Base-by-base conservation (phyloP, 176 grass and related monocot species). In the Tuctoria greenei region DNA sequence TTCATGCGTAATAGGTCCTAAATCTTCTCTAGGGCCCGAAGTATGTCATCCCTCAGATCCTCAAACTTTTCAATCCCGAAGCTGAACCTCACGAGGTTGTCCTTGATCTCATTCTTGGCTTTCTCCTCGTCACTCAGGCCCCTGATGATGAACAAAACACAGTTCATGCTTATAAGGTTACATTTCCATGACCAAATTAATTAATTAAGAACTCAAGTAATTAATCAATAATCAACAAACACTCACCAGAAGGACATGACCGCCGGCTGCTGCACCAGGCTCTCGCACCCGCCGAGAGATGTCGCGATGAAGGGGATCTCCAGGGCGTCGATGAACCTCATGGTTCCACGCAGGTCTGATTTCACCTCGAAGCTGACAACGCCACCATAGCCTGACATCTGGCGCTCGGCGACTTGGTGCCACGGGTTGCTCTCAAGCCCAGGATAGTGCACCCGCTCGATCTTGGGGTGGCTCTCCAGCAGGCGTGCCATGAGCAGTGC, bases 21-120 rank as follows among this genome's bases (percentile, higher is more conserved):
- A 21, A 88, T 78, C 25, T 74, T 87, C 5, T 85, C 78, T 1
- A 86, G 66, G 27, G 90, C 90, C 15, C 80, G 90, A 21, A 88
- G 15, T 37, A 92, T 88, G 11, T 88, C 90, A 36, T 84, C 79
- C 43, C 77, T 88, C 0, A 92, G 27, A 73, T 88, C 86, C 66
- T 92, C 82, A 16, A 86, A 88, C 20, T 72, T 87, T 57, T 92
- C 90, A 20, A 92, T 81, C 7, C 90, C 86, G 24, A 92, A 88
- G 43, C 86, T 92, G 28, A 91, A 82, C 63, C 89, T 74, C 9
- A 87, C 77, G 42, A 91, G 50, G 39, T 79, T 87, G 31, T 88
- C 85, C 69, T 76, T 88, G 69, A 88, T 88, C 11, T 79, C 82
- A 20, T 83, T 88, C 15, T 79, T 76, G 6, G 67, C 79, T 39